Base-by-base conservation (phyloP, 2,329 filamentous ascomycete genomes). In the Epichloe hybrida region DNA sequence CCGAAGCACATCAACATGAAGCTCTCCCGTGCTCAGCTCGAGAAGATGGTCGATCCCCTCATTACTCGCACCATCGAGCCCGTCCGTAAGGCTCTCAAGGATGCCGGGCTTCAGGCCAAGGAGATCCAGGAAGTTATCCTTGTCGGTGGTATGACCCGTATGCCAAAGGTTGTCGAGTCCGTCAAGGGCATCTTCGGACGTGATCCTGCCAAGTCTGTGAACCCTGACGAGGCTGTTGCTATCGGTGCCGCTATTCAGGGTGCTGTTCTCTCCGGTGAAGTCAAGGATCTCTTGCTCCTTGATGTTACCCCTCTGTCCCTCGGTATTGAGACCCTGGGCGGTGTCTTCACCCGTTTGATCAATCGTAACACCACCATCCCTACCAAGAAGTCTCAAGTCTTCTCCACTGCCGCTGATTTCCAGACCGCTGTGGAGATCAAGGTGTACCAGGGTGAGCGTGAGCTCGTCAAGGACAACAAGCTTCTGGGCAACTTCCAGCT, bases 371-470 rank as follows among this genome's bases (percentile, higher is more conserved):
- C 91, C 66, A 96, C 91, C 59, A 97, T 97, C 67, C 91, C 91
- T 52, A 97, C 91, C 75, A 96, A 96, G 85, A 97, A 97, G 79
- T 96, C 90, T 12, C 89, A 96, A 76, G 83, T 90, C 66, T 97
- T 97, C 83, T 96, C 90, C 51, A 97, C 91, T 48, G 90, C 90
- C 50, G 90, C 91, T 60, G 91, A 97, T 70, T 95, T 94, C 86
- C 91, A 97, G 79, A 95, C 88, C 56, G 91, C 90, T 61, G 91
- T 97, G 66, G 90, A 96, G 79, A 97, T 97, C 79, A 96, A 97
- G 86, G 91, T 97, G 57, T 97, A 83, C 86, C 90, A 97, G 83
- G 91, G 91, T 79, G 91, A 97, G 81, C 91, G 91, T 87, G 90
- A 96, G 78, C 88, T 96, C 57, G 90, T 96, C 70, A 85, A 84